Evolutionary conservation across 1,139 yeast genomes (phyloP).

Genomic region (Pichia sp.): DNA sequence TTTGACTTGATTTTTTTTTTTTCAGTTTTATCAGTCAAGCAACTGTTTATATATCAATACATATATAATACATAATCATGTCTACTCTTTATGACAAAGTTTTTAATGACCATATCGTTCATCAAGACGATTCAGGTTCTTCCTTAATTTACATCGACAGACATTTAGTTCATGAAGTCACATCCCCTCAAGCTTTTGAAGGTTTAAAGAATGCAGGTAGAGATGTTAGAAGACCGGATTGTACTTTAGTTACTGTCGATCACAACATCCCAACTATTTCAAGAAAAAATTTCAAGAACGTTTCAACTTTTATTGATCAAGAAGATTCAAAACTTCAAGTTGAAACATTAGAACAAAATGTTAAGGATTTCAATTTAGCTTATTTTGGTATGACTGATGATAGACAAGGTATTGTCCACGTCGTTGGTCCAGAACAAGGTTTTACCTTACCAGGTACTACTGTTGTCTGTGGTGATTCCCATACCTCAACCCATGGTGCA

Average conservation of each 20-base stretch:
- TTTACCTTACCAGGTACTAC: slow-evolving; percentile 98
- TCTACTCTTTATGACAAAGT: slow-evolving; percentile 79
- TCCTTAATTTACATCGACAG: slow-evolving; percentile 86
- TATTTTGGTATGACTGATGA: slow-evolving; percentile 91
- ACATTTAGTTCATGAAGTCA: slow-evolving; percentile 95
- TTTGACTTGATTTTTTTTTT: not conserved
- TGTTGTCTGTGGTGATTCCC: slow-evolving; percentile 98
- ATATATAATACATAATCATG: slow-evolving; percentile 5
- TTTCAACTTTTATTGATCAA: slow-evolving; percentile 80
- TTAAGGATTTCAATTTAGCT: slow-evolving; percentile 78
- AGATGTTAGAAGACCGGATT: slow-evolving; percentile 82
- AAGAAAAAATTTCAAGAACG: slow-evolving; percentile 64
- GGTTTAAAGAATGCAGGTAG: slow-evolving; percentile 86
- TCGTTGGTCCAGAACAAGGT: slow-evolving; percentile 98
- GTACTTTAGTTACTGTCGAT: slow-evolving; percentile 95
- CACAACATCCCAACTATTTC: slow-evolving; percentile 95
- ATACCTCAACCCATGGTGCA: slow-evolving; percentile 97
- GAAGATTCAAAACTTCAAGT: slow-evolving; percentile 91
- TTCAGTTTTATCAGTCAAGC: not conserved
- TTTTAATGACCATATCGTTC: slow-evolving; percentile 88
- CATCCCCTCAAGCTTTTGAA: slow-evolving; percentile 98
- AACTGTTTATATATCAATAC: not conserved
- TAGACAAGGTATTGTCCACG: slow-evolving; percentile 96
- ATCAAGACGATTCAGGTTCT: slow-evolving; percentile 81
- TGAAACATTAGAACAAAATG: slow-evolving; percentile 85